Evolutionary conservation across 2,329 filamentous ascomycete species (phyloP).

Genomic region (Aspergillus fischeri): DNA sequence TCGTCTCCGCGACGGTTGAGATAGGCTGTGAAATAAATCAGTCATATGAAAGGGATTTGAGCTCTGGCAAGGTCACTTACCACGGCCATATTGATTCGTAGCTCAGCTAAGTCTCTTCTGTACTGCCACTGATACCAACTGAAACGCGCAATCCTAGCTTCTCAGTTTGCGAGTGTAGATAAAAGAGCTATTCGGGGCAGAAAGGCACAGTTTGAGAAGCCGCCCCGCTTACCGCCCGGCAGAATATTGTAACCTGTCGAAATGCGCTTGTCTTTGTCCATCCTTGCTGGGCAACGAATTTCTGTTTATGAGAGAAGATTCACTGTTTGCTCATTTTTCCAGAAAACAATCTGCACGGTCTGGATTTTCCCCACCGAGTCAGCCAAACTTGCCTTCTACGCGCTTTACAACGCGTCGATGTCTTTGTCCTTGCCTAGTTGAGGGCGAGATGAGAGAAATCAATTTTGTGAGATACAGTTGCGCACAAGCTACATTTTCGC

Average conservation of each 20-base stretch:
- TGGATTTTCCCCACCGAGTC: neutral
- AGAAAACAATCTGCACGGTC: neutral
- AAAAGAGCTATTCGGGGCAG: constrained; percentile 14
- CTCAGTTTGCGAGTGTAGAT: neutral
- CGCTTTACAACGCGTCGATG: neutral
- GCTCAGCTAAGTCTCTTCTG: constrained; percentile 6
- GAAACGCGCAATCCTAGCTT: neutral
- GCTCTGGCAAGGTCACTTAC: constrained; percentile 21
- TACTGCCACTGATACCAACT: neutral
- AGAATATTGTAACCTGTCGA: constrained; percentile 13
- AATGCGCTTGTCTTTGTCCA: neutral
- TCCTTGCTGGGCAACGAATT: neutral
- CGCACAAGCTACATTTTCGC: neutral
- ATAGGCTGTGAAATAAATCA: constrained; percentile 49
- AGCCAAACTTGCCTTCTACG: neutral
- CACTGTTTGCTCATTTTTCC: neutral
- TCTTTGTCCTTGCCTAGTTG: neutral
- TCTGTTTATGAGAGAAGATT: neutral
- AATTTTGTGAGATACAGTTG: neutral
- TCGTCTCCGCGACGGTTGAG: constrained; percentile 86
- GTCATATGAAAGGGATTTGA: neutral
- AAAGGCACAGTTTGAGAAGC: constrained; percentile 9
- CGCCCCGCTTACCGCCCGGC: constrained; percentile 22
- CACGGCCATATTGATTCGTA: constrained; percentile 31
- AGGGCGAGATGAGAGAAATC: neutral